Evolutionary conservation across 306 rosid genomes (phyloP).

Genomic region (Mucuna pruriens): DNA sequence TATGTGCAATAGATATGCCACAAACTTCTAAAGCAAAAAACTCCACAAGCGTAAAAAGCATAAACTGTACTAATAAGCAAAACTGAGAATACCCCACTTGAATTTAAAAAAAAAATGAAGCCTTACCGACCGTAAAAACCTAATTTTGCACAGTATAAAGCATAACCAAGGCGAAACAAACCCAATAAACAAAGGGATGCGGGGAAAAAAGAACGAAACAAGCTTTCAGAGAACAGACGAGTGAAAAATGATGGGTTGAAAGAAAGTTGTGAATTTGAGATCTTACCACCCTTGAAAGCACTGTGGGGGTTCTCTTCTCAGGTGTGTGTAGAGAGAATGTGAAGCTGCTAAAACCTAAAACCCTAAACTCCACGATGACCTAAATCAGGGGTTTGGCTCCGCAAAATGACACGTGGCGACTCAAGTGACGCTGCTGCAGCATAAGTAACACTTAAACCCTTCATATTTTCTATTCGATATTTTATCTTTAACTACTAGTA

Average conservation of each 20-base stretch:
- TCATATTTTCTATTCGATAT: neutral
- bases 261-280: slow-evolving; percentile 30
- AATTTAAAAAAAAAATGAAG: neutral
- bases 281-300: slow-evolving; percentile 30
- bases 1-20: neutral
- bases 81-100: neutral
- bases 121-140: neutral
- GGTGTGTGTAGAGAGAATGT: neutral
- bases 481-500: too few relatives aligned
- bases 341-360: neutral
- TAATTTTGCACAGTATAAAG: neutral
- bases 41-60: neutral
- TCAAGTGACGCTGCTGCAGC: neutral
- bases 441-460: neutral
- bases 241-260: neutral
- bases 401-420: slow-evolving; percentile 14
- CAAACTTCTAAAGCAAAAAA: neutral
- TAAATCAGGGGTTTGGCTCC: slow-evolving; percentile 32
- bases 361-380: slow-evolving; percentile 25
- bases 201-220: neutral
- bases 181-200: neutral
- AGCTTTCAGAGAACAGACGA: neutral
- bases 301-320: neutral
- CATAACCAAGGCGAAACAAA: neutral
- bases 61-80: neutral